Conservation (phyloP, 148 eudicot species). For the Drosera capensis region DNA sequence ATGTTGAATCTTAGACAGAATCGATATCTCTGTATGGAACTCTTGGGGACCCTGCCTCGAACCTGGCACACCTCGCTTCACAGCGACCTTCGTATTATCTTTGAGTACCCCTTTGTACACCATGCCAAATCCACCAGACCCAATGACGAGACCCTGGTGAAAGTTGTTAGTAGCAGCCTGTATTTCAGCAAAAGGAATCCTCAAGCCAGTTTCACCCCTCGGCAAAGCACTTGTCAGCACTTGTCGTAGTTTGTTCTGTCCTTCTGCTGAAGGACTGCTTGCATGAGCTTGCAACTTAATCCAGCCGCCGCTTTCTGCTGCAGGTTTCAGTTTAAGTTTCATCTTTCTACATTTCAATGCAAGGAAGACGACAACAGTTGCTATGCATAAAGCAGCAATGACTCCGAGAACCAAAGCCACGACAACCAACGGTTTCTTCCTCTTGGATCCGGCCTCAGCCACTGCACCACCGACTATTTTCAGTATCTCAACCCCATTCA, state of each 20-base stretch:
- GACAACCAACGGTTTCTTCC: constrained; percentile 26
- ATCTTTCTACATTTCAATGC: constrained; percentile 25
- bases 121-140: constrained; percentile 92
- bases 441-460: constrained; percentile 10
- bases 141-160: constrained; percentile 49
- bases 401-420: constrained; percentile 43
- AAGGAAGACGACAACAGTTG: constrained; percentile 17
- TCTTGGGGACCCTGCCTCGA: constrained; percentile 92
- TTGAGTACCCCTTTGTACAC: constrained; percentile 66
- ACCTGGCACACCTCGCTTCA: constrained; percentile 82
- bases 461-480: constrained; percentile 38
- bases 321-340: constrained; percentile 26
- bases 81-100: constrained; percentile 60
- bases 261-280: constrained; percentile 44
- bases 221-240: no score
- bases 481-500: constrained; percentile 95
- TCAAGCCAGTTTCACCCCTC: constrained; percentile 32
- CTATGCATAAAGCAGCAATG: constrained; percentile 19
- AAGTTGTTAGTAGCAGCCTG: constrained; percentile 71
- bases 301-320: constrained; percentile 68
- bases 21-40: constrained; percentile 77
- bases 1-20: constrained; percentile 71
- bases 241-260: constrained; percentile 34
- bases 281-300: constrained; percentile 33
- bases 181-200: constrained; percentile 63